Evolutionary conservation across 1,284 basidiomycete genomes (phyloP).

Genomic region (Pisolithus thermaeus): DNA sequence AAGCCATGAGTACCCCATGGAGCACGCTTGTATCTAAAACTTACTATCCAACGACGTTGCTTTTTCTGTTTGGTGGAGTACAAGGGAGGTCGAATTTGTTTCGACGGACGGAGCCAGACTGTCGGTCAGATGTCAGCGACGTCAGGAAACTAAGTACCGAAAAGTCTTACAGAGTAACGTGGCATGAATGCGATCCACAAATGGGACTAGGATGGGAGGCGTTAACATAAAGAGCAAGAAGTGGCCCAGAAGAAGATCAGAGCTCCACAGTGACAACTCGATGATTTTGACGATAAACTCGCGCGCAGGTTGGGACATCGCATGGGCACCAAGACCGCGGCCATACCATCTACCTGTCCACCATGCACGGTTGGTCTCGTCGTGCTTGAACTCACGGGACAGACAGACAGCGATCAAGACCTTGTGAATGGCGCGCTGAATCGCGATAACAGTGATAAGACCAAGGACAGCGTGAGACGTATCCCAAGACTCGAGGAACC

Average conservation of each 20-base stretch:
- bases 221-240: constrained; percentile 72
- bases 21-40: constrained; percentile 14
- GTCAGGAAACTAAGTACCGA: constrained; percentile 10
- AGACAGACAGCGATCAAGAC: constrained; percentile 88
- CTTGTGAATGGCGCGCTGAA: constrained; percentile 90
- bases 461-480: constrained; percentile 88
- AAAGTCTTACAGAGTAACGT: constrained; percentile 59
- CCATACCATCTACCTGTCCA: constrained; percentile 98
- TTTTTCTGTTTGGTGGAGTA: constrained; percentile 86
- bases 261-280: constrained; percentile 76
- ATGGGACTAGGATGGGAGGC: constrained; percentile 67
- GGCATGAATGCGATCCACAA: constrained; percentile 70
- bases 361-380: constrained; percentile 96
- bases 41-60: constrained; percentile 82
- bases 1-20: constrained; percentile 5
- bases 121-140: constrained; percentile 12
- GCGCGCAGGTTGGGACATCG: constrained; percentile 84
- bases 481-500: constrained; percentile 94
- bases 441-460: constrained; percentile 78
- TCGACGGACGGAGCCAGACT: constrained; percentile 84
- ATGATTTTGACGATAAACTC: constrained; percentile 88
- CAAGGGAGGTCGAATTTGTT: constrained; percentile 90
- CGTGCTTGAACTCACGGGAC: constrained; percentile 94
- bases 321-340: constrained; percentile 80
- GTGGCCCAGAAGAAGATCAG: constrained; percentile 65